These are phyloP conservation scores for Boletus rex-veris DNA, from an alignment of 768 basidiomycete genomes.

Conservation along the genomic window DNA sequence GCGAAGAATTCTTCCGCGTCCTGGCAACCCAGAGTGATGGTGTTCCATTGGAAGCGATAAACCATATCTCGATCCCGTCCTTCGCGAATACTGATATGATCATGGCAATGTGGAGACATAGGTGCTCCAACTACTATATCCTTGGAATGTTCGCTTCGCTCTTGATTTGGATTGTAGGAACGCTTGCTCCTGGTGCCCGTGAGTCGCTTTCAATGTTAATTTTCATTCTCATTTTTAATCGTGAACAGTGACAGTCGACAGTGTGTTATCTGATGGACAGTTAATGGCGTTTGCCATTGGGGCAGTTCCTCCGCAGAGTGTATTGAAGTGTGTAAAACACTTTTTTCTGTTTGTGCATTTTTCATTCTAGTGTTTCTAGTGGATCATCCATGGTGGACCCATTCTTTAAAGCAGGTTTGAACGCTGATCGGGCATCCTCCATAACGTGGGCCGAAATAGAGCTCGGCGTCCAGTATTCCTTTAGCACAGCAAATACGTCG, in stretches of 20 bases:
- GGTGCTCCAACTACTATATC: constrained; percentile 24
- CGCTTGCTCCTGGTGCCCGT: constrained; percentile 26
- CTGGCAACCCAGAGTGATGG: constrained; percentile 14
- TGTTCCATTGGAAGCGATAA: constrained; percentile 22
- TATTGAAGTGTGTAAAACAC: constrained; percentile 20
- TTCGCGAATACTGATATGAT: constrained; percentile 18
- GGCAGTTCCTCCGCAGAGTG: constrained; percentile 19
- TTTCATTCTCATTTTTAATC: not conserved
- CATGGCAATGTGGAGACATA: constrained; percentile 11
- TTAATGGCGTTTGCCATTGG: constrained; percentile 25
- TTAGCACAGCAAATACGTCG: constrained; percentile 8
- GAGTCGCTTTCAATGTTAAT: not conserved
- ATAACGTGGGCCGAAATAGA: constrained; percentile 26
- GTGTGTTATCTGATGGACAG: constrained; percentile 19
- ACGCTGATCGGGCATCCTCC: constrained; percentile 16
- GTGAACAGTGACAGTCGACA: constrained; percentile 19
- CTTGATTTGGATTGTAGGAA: constrained; percentile 17
- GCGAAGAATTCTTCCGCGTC: constrained; percentile 30
- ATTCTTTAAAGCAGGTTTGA: constrained; percentile 2
- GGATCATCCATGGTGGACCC: not conserved
- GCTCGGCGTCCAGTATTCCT: constrained; percentile 25
- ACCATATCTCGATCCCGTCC: constrained; percentile 22
- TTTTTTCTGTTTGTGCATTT: not conserved
- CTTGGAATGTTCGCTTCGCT: constrained; percentile 16
- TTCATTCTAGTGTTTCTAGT: constrained; percentile 5